Base-by-base conservation (phyloP, 495 filamentous ascomycete species). In the Neurospora tetrasperma region DNA sequence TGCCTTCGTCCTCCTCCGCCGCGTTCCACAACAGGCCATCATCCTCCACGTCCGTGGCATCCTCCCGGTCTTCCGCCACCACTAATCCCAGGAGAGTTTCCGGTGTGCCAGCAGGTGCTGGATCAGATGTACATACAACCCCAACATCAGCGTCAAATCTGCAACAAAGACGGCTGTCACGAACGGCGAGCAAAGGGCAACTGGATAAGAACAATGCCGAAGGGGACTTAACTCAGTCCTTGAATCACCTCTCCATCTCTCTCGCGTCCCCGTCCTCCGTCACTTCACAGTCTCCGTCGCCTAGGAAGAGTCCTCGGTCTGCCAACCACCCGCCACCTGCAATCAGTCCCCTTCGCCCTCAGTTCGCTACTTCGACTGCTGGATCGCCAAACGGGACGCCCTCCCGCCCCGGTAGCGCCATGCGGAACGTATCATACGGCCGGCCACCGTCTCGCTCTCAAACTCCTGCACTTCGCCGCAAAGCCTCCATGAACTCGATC, bases 401-500 rank as follows among this genome's bases (percentile, higher is more conserved):
- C 11, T 80, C 81, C 42, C 81, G 80, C 73, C 76, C 79, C 20
- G 76, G 78, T 72, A 78, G 80, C 68, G 76, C 82, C 12, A 82
- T 76, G 79, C 87, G 78, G 78, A 85, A 80, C 83, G 88, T 82
- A 79, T 80, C 78, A 79, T 86, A 75, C 85, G 86, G 80, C 66
- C 74, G 75, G 2, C 62, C 78, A 4, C 80, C 82, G 27, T 84
- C 82, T 81, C 88, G 77, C 68, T 88, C 83, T 71, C 83, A 77
- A 75, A 88, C 84, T 4, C 84, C 86, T 11, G 80, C 82, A 2
- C 75, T 88, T 31, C 77, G 86, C 40, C 76, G 82, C 5, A 89
- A 89, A 78, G 81, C 86, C 5, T 89, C 89, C 4, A 85, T 84
- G 80, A 86, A 86, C 78, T 89, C 87, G 35, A 80, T 90, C 41